phyloP scores from a whole-genome alignment of 2,329 filamentous ascomycete species.

The Myriangium duriaei region DNA sequence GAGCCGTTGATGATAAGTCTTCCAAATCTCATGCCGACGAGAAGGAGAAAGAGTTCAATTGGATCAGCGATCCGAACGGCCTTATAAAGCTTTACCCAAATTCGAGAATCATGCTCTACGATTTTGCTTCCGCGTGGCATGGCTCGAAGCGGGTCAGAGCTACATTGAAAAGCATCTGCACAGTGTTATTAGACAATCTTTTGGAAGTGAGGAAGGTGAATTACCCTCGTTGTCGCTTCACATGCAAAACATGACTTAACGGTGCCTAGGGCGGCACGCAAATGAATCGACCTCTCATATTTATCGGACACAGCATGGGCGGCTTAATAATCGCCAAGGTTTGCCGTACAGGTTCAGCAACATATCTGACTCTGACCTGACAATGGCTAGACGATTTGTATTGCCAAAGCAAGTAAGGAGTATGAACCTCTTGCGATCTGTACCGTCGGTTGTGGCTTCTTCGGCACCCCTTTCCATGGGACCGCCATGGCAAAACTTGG shows the following conservation, averaged over 20 bases:
- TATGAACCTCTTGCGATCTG: conserved; percentile 6
- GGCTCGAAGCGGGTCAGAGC: conserved; percentile 1
- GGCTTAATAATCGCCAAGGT: conserved; percentile 1
- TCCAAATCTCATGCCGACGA: too few species aligned
- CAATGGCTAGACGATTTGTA: conserved; percentile 5
- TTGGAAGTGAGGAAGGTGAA: background rate
- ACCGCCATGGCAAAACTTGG: conserved; percentile 8
- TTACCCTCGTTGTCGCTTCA: background rate
- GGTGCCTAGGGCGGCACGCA: background rate
- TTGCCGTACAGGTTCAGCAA: background rate
- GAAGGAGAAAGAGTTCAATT: too few species aligned
- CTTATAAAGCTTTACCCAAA: background rate
- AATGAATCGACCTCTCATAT: background rate
- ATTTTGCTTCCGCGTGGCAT: conserved; percentile 9
- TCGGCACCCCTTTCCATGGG: conserved; percentile 7
- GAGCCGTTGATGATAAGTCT: background rate
- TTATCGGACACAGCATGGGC: conserved; percentile 2
- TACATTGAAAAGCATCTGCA: background rate
- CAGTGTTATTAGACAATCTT: background rate
- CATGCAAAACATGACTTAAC: too few species aligned
- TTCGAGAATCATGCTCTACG: conserved; percentile 9
- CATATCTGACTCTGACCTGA: background rate
- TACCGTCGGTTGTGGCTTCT: conserved; percentile 10
- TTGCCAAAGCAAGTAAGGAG: conserved; percentile 5
- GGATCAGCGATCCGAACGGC: conserved; percentile 3